Conservation (phyloP, 768 basidiomycete genomes). For the Boletus rubroflammeus region DNA sequence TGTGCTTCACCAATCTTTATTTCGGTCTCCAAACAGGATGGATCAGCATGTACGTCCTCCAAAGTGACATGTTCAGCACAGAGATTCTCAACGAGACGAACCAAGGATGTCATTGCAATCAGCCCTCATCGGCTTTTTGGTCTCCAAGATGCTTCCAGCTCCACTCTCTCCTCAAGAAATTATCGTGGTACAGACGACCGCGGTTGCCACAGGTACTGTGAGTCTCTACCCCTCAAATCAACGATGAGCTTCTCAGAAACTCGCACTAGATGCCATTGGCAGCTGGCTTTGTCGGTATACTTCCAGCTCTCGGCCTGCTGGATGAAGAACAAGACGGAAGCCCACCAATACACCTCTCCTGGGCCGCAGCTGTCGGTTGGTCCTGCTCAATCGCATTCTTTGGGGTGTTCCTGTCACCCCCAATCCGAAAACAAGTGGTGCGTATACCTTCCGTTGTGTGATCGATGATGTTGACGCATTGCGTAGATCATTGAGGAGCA, state of each 20-base stretch:
- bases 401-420: conserved; percentile 97
- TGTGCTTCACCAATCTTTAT: conserved; percentile 92
- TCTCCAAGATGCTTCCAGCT: conserved; percentile 69
- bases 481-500: conserved; percentile 88
- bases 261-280: conserved; percentile 68
- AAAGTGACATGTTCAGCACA: background rate
- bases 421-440: conserved; percentile 91
- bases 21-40: conserved; percentile 87
- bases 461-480: conserved; percentile 3
- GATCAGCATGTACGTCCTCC: conserved; percentile 69
- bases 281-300: conserved; percentile 87
- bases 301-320: conserved; percentile 86
- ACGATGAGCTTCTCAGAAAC: background rate
- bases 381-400: conserved; percentile 92
- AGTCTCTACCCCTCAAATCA: background rate
- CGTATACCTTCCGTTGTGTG: conserved; percentile 24
- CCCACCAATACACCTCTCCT: conserved; percentile 70
- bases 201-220: conserved; percentile 84
- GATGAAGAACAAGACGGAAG: conserved; percentile 70
- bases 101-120: conserved; percentile 93
- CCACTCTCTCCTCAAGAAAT: conserved; percentile 89
- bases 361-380: conserved; percentile 76
- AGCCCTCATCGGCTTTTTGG: conserved; percentile 84
- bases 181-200: conserved; percentile 91
- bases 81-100: background rate